These are phyloP conservation scores for Acacia crassicarpa DNA, from an alignment of 306 rosid genomes.

Conservation along the genomic window DNA sequence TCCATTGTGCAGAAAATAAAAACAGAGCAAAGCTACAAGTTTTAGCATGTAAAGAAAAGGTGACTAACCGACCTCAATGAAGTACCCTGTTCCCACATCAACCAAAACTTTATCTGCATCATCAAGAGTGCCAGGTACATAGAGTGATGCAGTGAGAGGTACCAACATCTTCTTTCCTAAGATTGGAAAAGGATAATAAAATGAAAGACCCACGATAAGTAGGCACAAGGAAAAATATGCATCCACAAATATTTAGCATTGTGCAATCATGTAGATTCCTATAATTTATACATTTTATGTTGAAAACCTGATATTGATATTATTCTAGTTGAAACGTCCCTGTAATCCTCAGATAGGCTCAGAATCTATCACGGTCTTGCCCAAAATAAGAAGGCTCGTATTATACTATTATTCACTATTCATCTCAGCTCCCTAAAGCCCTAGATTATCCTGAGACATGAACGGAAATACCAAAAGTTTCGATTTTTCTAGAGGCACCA, in stretches of 20 bases:
- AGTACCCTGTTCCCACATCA: constrained; percentile 95
- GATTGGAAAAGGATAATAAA: not conserved
- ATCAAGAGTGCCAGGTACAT: constrained; percentile 85
- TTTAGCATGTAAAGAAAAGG: not conserved
- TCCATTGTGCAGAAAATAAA: not conserved
- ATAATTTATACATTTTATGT: not conserved
- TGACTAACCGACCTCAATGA: constrained; percentile 63
- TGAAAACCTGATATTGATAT: not conserved
- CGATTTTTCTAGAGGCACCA: not conserved
- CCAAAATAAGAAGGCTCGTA: not conserved
- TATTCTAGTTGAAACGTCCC: not conserved
- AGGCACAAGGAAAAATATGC: not conserved
- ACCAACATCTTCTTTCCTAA: constrained; percentile 68
- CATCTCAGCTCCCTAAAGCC: not conserved
- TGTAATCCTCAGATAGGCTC: not conserved
- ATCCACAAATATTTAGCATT: not conserved
- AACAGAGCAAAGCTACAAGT: not conserved
- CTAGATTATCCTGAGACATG: not conserved
- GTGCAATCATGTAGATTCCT: not conserved
- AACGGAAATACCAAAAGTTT: not conserved
- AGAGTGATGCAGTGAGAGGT: constrained; percentile 94
- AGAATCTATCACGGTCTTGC: not conserved
- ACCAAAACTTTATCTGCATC: constrained; percentile 66
- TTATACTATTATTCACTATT: not conserved
- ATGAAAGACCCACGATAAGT: not conserved